Evolutionary conservation across 352 stramenopile genomes (phyloP).

Genomic region (Plasmopara muralis): DNA sequence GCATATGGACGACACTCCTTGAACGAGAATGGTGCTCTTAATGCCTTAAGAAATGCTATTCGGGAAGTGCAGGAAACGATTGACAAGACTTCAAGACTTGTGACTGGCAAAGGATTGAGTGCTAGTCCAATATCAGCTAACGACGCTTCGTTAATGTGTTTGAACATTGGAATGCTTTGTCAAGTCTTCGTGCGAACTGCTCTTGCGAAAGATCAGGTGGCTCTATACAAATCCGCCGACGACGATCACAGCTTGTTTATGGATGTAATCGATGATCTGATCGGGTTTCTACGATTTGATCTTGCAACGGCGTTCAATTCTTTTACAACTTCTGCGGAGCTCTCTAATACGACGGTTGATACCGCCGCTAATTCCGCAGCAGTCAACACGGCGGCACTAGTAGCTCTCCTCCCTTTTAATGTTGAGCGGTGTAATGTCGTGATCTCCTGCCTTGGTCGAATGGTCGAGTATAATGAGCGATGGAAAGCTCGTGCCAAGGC

Average conservation of each 20-base stretch:
- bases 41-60: conserved; percentile 8
- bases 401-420: conserved; percentile 28
- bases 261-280: conserved; percentile 28
- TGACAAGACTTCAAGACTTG: conserved; percentile 11
- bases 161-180: conserved; percentile 28
- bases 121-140: conserved; percentile 23
- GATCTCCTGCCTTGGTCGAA: conserved; percentile 42
- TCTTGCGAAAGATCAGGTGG: conserved; percentile 26
- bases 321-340: conserved; percentile 5
- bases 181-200: conserved; percentile 31
- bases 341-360: conserved; percentile 8
- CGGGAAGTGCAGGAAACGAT: conserved; percentile 21
- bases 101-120: conserved; percentile 18
- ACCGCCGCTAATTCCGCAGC: conserved; percentile 17
- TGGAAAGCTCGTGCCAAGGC: conserved; percentile 36
- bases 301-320: conserved; percentile 19
- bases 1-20: conserved; percentile 13
- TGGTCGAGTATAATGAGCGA: conserved; percentile 33
- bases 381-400: conserved; percentile 16
- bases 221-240: background rate
- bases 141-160: conserved; percentile 24
- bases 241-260: conserved; percentile 9
- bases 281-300: conserved; percentile 37
- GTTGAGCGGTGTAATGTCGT: conserved; percentile 24
- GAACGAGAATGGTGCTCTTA: conserved; percentile 11